phyloP scores from a whole-genome alignment of 208 protist species.

The Leishmania amazonensis region DNA sequence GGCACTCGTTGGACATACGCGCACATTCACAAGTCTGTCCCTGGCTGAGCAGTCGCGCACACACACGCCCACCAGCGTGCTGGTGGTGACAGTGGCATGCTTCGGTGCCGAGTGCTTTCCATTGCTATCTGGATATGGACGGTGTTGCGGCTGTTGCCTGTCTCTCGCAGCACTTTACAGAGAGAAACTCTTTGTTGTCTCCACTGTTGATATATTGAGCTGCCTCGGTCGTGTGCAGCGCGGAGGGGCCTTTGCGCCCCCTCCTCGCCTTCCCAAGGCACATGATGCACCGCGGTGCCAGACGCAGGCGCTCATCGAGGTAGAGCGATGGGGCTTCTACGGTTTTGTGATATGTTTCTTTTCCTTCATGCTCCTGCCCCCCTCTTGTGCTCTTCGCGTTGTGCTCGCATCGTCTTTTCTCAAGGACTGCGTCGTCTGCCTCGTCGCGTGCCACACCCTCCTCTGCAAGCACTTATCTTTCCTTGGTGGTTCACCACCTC shows the following conservation, averaged over 20 bases:
- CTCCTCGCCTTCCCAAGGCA: not conserved
- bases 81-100: not conserved
- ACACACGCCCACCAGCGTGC: not conserved
- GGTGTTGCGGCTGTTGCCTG: not conserved
- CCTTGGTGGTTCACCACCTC: not conserved
- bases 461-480: not conserved
- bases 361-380: not conserved
- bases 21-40: not conserved
- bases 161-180: not conserved
- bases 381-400: not conserved
- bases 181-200: not conserved
- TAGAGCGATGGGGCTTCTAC: not conserved
- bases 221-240: not conserved
- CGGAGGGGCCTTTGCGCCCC: not conserved
- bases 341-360: not conserved
- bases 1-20: not conserved
- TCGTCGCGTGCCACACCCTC: not conserved
- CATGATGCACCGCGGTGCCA: not conserved
- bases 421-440: not conserved
- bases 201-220: not conserved
- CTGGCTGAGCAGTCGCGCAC: not conserved
- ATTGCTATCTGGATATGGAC: not conserved
- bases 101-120: not conserved
- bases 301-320: not conserved
- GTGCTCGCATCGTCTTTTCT: not conserved